Percentiles rank a stretch among this genome's conserved stretches.
phyloP scores from a whole-genome alignment of 345 rosid species.

The Brassica juncea region DNA sequence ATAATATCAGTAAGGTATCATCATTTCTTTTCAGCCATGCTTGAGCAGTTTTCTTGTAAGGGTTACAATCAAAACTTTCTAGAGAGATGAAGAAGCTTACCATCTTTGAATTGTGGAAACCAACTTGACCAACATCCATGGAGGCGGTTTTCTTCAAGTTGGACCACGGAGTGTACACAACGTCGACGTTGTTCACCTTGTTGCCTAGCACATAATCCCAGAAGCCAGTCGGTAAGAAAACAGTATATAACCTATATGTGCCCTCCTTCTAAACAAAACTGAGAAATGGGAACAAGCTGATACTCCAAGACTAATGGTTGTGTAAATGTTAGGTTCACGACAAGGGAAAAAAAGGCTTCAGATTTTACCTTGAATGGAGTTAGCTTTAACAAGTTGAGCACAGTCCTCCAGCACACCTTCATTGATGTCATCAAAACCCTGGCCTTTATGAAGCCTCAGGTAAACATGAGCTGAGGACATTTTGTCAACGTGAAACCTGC shows the following conservation, averaged over 20 bases:
- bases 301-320: conserved; percentile 30
- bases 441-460: conserved; percentile 82
- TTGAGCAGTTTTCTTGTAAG: neutral
- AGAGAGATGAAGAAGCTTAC: conserved; percentile 43
- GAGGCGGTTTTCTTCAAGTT: conserved; percentile 95
- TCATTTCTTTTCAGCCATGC: neutral
- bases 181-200: conserved; percentile 90
- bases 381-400: conserved; percentile 97
- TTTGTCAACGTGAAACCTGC: conserved; percentile 98
- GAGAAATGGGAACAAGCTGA: conserved; percentile 31
- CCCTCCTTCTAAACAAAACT: conserved; percentile 40
- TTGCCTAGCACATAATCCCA: conserved; percentile 67
- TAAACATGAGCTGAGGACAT: conserved; percentile 99
- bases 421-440: conserved; percentile 77
- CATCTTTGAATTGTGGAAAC: conserved; percentile 86
- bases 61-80: neutral
- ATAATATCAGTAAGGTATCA: too few relatives aligned
- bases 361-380: conserved; percentile 85
- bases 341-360: neutral
- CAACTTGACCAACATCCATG: conserved; percentile 99
- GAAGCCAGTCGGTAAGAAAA: conserved; percentile 38
- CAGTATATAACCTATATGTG: conserved; percentile 35
- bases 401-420: conserved; percentile 94
- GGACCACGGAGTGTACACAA: conserved; percentile 96
- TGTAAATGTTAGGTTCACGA: conserved; percentile 12